A percentile compares a stretch with the other conserved stretches of the same genome.
Conservation (phyloP, 345 rosid species). For the Populus pruinosa region DNA sequence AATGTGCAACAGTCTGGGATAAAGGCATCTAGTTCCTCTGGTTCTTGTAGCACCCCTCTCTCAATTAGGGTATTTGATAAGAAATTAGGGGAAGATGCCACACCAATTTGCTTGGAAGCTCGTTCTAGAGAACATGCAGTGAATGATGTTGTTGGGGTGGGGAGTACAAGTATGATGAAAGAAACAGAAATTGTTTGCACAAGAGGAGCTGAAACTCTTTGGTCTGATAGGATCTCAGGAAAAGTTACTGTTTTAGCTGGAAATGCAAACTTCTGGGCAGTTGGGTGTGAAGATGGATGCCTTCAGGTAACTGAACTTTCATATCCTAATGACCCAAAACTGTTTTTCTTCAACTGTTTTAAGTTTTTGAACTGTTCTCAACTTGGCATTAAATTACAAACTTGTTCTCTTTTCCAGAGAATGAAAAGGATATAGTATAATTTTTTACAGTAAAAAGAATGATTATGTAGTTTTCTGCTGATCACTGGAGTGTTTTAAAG, state of each 20-base stretch:
- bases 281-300: conserved; percentile 95
- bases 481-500: neutral
- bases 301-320: conserved; percentile 56
- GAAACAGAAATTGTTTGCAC: conserved; percentile 85
- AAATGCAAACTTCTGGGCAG: conserved; percentile 97
- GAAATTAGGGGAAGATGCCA: conserved; percentile 61
- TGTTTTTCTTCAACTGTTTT: neutral
- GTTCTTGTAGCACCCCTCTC: conserved; percentile 33
- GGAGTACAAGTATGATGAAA: conserved; percentile 57
- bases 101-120: conserved; percentile 89
- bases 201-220: conserved; percentile 67
- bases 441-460: neutral
- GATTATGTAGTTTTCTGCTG: neutral
- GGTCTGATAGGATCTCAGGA: conserved; percentile 89
- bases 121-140: conserved; percentile 70
- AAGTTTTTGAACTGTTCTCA: neutral
- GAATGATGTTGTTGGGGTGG: conserved; percentile 72
- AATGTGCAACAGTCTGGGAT: conserved; percentile 59
- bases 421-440: neutral
- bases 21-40: conserved; percentile 45
- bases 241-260: conserved; percentile 93
- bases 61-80: conserved; percentile 79
- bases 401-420: neutral
- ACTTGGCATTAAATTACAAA: neutral
- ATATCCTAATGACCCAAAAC: neutral